Base-by-base conservation (phyloP, 306 rosid genomes). In the Alnus glutinosa region DNA sequence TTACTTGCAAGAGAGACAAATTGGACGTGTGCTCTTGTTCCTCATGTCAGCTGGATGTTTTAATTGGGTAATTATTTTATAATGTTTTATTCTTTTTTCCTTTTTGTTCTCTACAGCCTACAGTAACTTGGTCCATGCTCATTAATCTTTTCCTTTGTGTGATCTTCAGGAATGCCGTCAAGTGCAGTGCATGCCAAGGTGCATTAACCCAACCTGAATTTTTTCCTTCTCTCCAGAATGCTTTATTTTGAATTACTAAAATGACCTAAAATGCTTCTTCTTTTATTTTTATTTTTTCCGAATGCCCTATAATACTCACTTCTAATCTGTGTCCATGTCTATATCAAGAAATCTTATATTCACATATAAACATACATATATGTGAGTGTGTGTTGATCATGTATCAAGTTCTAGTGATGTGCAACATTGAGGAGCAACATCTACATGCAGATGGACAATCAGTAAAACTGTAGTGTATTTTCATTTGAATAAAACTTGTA, bases 101-200 rank as follows among this genome's bases (percentile, higher is more conserved):
- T 63, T 58, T 50, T 62, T 58, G 62, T 70, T 52, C 19, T 68
- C 28, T 44, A 49, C 5, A 13, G 16, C 18, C 61, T 64, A 44
- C n/a, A 59, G 75, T 34, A 52, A 57, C 55, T 73, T 81, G 59
- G 23, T 74, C 30, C 61, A 13, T 7, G 69, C 52, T 77, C 49
- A 64, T 71, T 59, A 81, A 85, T 61, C 2, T 66, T 64, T 79
- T 80, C 16, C 81, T 46, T 81, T 51, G 48, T 74, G 12, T 79
- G 77, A 80, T 87, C 28, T 86, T 78, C 93, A 96, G 99, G 90
- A 80, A 80, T 85, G 94, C 94, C 5, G 74, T 81, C 82, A 88
- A 85, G 89, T 96, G 99, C 81, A 75, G 81, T 81, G 78, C 86
- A 57, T 96, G 99, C 82, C 92, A 90, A 93, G 99, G 99, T 96